Base-by-base conservation (phyloP, 176 grass and related monocot genomes). In the Thalia dealbata region DNA sequence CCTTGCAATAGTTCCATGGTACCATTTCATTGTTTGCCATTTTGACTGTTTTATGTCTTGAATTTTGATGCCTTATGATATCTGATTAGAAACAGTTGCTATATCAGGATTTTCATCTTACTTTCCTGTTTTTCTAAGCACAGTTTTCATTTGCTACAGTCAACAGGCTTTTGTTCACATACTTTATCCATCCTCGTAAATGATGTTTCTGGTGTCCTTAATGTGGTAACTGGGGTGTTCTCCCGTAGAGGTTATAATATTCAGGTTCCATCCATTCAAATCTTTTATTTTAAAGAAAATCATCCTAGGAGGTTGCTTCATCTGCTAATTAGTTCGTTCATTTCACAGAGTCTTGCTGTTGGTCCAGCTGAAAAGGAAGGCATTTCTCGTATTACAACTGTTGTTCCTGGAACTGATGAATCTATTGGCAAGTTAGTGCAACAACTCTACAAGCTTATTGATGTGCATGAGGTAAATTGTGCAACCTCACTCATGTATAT, bases 121-220 rank as follows among this genome's bases (percentile, higher is more conserved):
- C 10, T 71, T 13, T 71, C 9, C 23, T 28, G 14, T 51, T 71
- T 15, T 51, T 69, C 15, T 12, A 24, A 19, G 12, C 13, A 14
- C 11, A 29, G 22, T 27, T 51, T 71, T 7, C 45, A 24, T 48
- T 70, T 86, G 59, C 41, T 87, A 67, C 71, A 91, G 89, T 43
- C 85, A 32, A 85, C 72, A 78, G 89, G 89, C 28, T 59, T 91
- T 61, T 88, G 89, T 86, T 91, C 89, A 73, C 89, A 91, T 76
- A 91, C 89, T 61, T 80, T 88, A 65, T 91, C 80, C 1, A 91
- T 91, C 72, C 85, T 91, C 69, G 89, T 91, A 69, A 91, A 88
- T 85, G 89, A 91, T 85, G 67, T 75, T 77, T 82, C 89, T 83
- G 89, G 89, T 50, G 89, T 91, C 63, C 85, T 91, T 51, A 88